Evolutionary conservation across 495 filamentous ascomycete genomes (phyloP).

Genomic region (Penicillium roqueforti): DNA sequence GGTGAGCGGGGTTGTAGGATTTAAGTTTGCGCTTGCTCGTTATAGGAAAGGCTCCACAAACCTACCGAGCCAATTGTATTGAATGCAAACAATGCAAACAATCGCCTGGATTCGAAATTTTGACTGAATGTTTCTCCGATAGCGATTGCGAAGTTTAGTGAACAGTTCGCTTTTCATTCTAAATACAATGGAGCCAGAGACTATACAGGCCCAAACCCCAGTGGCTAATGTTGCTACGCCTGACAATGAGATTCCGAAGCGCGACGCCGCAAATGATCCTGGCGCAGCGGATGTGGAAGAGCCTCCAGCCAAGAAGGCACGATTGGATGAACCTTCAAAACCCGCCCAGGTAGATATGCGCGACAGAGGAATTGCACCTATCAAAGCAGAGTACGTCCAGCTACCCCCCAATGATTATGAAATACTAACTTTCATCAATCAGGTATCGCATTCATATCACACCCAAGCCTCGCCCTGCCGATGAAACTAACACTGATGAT

Average conservation of each 20-base stretch:
- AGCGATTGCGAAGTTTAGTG: not conserved
- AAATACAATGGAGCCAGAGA: conserved; percentile 12
- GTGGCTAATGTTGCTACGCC: conserved; percentile 7
- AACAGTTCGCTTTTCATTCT: not conserved
- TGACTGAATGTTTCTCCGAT: not conserved
- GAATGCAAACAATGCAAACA: conserved; percentile 14
- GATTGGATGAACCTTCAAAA: conserved; percentile 40
- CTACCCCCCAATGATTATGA: not conserved
- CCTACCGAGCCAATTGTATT: not conserved
- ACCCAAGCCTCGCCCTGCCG: conserved; percentile 17
- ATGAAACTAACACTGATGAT: conserved; percentile 50
- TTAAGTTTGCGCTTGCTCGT: not conserved
- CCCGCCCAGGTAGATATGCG: conserved; percentile 37
- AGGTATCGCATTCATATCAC: conserved; percentile 52
- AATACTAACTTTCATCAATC: conserved; percentile 10
- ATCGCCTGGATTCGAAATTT: conserved; percentile 9
- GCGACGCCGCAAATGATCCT: conserved; percentile 13
- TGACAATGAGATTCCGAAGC: conserved; percentile 12
- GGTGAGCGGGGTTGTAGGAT: not conserved
- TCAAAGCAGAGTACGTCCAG: conserved; percentile 73
- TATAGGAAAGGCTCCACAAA: not conserved
- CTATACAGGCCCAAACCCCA: conserved; percentile 7
- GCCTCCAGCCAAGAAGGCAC: conserved; percentile 57
- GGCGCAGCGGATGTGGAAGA: conserved; percentile 30
- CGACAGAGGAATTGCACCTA: conserved; percentile 67